These are phyloP conservation scores for Pyrus betulifolia DNA, from an alignment of 306 rosid genomes.

Conservation along the genomic window DNA sequence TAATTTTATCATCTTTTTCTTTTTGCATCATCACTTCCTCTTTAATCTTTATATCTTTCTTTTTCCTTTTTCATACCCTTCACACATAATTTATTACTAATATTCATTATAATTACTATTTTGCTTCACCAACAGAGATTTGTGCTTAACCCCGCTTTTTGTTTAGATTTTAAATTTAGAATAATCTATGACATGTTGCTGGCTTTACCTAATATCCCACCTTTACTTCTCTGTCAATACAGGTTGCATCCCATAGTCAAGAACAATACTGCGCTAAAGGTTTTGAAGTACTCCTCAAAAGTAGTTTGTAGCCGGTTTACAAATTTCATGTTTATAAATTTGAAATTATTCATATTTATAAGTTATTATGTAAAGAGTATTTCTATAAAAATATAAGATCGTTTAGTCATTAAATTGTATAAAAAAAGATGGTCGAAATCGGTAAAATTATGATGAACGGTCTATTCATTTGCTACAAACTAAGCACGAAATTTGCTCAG, in stretches of 20 bases:
- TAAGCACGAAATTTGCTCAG: too few relatives aligned
- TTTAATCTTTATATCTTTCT: background rate
- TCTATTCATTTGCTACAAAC: too few relatives aligned
- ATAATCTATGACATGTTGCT: slow-evolving; percentile 19
- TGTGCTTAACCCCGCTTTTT: slow-evolving; percentile 38
- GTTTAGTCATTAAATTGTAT: too few relatives aligned
- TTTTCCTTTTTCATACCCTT: slow-evolving; percentile 14
- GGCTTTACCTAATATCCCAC: slow-evolving; percentile 45
- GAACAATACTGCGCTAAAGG: too few relatives aligned
- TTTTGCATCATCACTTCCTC: slow-evolving; percentile 20
- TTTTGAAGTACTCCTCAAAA: too few relatives aligned
- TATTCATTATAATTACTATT: slow-evolving; percentile 15
- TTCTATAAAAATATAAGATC: too few relatives aligned
- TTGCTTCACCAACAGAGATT: slow-evolving; percentile 28
- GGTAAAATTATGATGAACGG: too few relatives aligned
- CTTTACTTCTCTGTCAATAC: slow-evolving; percentile 24
- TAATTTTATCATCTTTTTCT: slow-evolving; percentile 28
- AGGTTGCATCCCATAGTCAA: slow-evolving; percentile 2
- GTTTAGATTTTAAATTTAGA: slow-evolving; percentile 22
- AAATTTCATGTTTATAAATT: too few relatives aligned
- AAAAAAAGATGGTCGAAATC: too few relatives aligned
- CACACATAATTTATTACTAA: slow-evolving; percentile 28
- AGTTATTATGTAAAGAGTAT: too few relatives aligned
- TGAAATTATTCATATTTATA: too few relatives aligned
- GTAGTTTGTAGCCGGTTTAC: too few relatives aligned